Evolutionary conservation across 208 protist genomes (phyloP).

Genomic region (Crithidia acanthocephali): DNA sequence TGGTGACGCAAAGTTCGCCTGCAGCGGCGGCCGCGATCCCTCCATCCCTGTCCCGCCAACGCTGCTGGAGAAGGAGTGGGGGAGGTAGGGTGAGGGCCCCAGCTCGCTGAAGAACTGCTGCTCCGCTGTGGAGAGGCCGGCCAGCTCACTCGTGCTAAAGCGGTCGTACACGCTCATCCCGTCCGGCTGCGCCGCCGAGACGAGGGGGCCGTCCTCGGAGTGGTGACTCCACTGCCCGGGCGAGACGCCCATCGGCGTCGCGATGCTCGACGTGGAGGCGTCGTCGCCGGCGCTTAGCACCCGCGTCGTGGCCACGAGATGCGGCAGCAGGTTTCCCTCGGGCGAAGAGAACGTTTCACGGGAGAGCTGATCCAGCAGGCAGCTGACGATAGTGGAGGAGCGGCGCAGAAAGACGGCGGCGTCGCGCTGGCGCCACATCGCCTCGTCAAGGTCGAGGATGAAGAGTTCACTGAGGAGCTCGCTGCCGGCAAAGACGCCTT

Average conservation of each 20-base stretch:
- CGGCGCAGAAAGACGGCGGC: constrained; percentile 15
- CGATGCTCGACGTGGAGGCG: constrained; percentile 15
- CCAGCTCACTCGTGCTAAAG: constrained; percentile 42
- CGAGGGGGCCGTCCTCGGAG: constrained; percentile 15
- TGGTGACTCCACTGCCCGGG: constrained; percentile 19
- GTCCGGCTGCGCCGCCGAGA: background rate
- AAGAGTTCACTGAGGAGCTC: constrained; percentile 41
- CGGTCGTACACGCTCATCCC: constrained; percentile 22
- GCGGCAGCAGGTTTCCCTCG: constrained; percentile 20
- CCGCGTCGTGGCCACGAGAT: constrained; percentile 24
- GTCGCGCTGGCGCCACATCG: constrained; percentile 31
- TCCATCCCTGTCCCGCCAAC: constrained; percentile 18
- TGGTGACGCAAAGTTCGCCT: constrained; percentile 1
- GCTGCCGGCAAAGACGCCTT: constrained; percentile 31
- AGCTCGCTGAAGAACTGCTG: constrained; percentile 38
- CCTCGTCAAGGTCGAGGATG: constrained; percentile 46
- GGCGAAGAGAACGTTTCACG: constrained; percentile 17
- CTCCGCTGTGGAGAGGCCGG: constrained; percentile 25
- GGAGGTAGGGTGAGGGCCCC: constrained; percentile 10
- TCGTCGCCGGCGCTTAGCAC: constrained; percentile 25
- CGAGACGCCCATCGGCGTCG: constrained; percentile 15
- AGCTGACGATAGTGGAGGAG: constrained; percentile 11
- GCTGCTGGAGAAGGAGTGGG: constrained; percentile 15
- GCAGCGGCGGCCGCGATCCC: constrained; percentile 18
- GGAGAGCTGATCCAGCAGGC: constrained; percentile 21